Conservation (phyloP, 345 rosid genomes). For the Stellera chamaejasme region DNA sequence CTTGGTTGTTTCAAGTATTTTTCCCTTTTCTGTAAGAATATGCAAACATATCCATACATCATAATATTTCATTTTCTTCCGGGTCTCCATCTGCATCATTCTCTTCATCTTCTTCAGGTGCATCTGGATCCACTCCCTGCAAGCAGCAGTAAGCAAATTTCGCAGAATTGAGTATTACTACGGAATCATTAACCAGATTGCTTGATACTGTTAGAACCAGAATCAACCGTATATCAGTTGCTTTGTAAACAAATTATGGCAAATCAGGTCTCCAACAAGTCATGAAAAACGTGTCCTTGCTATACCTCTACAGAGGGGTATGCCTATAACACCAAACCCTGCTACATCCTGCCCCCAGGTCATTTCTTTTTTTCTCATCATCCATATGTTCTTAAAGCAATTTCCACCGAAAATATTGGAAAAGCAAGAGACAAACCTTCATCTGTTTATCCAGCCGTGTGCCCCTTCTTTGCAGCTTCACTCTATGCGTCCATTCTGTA, state of each 20-base stretch:
- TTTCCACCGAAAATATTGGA: background rate
- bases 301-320: too few relatives aligned
- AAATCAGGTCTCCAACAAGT: too few relatives aligned
- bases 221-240: too few relatives aligned
- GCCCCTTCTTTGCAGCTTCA: slow-evolving; percentile 93
- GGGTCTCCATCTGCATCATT: slow-evolving; percentile 93
- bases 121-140: slow-evolving; percentile 99
- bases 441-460: slow-evolving; percentile 93
- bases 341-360: background rate
- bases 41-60: too few relatives aligned
- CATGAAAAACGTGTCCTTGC: background rate
- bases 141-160: slow-evolving; percentile 1
- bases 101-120: slow-evolving; percentile 91
- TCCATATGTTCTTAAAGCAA: background rate
- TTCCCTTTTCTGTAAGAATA: too few relatives aligned
- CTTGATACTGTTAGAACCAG: too few relatives aligned
- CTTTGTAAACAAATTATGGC: too few relatives aligned
- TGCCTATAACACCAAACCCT: too few relatives aligned
- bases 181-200: too few relatives aligned
- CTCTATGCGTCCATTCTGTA: slow-evolving; percentile 81
- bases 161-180: too few relatives aligned
- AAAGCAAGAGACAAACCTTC: slow-evolving; percentile 54
- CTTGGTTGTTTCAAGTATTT: background rate
- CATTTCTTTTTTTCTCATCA: too few relatives aligned
- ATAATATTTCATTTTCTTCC: slow-evolving; percentile 86